Percentiles rank a stretch among this genome's conserved stretches.
These are phyloP conservation scores for Solidago caesia DNA, from an alignment of 129 eudicot species.

Conservation along the genomic window DNA sequence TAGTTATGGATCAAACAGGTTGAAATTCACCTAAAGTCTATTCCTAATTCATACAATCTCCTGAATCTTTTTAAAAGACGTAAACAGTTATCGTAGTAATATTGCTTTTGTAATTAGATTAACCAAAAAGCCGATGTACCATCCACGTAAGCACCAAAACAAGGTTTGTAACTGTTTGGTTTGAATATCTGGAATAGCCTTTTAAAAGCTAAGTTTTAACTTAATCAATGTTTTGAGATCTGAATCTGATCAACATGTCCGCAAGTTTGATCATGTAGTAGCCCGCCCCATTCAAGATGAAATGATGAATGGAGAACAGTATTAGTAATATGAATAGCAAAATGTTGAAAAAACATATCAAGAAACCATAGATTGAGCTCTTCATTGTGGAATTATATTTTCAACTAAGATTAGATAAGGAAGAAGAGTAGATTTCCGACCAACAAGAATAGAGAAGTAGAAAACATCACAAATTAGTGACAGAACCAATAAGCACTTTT, in stretches of 20 bases:
- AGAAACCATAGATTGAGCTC: slow-evolving; percentile 1
- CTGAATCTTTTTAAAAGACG: background rate
- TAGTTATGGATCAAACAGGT: background rate
- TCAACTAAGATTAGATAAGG: background rate
- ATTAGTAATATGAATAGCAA: background rate
- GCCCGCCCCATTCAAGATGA: slow-evolving; percentile 8
- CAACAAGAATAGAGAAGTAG: background rate
- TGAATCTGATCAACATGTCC: background rate
- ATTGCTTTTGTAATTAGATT: background rate
- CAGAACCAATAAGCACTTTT: background rate
- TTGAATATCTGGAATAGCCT: background rate
- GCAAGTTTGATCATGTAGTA: slow-evolving; percentile 9
- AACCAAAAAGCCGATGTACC: no score
- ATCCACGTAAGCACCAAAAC: background rate
- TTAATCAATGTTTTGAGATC: background rate
- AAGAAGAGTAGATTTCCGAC: background rate
- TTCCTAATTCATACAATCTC: background rate
- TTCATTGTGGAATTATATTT: background rate
- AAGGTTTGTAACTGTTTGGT: background rate
- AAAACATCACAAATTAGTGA: background rate
- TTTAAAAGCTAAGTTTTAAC: background rate
- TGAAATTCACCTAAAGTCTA: no score
- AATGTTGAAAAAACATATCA: background rate
- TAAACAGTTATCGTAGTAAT: background rate
- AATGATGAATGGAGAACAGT: background rate